A percentile compares a stretch with the other conserved stretches of the same genome.
These are phyloP conservation scores for Nicotiana rustica DNA, from an alignment of 305 asterid species.

Conservation along the genomic window DNA sequence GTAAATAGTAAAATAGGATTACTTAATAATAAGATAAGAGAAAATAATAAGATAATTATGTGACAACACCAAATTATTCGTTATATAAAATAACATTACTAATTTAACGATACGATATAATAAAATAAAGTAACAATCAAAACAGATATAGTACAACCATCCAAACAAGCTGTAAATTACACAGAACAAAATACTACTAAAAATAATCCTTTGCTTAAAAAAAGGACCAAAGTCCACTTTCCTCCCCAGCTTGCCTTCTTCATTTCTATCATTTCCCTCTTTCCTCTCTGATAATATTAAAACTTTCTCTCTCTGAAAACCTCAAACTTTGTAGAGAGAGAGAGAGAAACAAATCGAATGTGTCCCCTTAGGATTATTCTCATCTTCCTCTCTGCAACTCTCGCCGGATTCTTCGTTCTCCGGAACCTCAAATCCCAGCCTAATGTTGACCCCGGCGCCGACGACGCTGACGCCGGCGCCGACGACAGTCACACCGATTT, in stretches of 20 bases:
- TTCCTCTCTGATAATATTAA: not conserved
- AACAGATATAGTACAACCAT: no score
- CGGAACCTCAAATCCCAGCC: slow-evolving; percentile 50
- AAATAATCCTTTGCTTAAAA: not conserved
- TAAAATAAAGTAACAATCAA: no score
- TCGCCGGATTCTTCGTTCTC: slow-evolving; percentile 59
- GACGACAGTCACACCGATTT: slow-evolving; percentile 31
- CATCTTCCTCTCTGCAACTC: slow-evolving; percentile 58
- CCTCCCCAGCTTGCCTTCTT: not conserved
- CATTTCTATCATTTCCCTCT: not conserved
- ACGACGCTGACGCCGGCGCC: not conserved
- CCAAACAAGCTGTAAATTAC: no score
- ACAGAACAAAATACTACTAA: not conserved
- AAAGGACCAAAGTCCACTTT: slow-evolving; percentile 8
- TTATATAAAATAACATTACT: no score
- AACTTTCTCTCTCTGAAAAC: slow-evolving; percentile 32
- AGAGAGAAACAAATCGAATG: slow-evolving; percentile 35
- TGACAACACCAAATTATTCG: no score
- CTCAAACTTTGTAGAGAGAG: not conserved
- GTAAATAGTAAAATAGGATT: no score
- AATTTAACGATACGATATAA: no score
- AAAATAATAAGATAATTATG: no score
- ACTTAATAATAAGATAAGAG: no score
- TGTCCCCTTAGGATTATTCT: slow-evolving; percentile 58
- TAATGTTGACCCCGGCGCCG: slow-evolving; percentile 29